Evolutionary conservation across 2,329 filamentous ascomycete genomes (phyloP).

Genomic region (Alternaria incomplexa): DNA sequence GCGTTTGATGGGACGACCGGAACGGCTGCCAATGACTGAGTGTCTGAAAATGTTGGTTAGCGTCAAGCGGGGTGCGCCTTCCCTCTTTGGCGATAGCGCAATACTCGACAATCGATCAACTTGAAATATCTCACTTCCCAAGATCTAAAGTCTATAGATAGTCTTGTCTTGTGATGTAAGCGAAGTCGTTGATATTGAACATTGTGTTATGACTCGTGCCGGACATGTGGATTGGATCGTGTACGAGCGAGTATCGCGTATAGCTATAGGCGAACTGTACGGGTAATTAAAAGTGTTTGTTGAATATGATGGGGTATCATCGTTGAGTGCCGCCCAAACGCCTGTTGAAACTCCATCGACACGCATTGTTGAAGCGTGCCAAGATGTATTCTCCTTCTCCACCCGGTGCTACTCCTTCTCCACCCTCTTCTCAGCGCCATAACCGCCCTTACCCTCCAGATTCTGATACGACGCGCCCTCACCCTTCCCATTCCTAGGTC

Average conservation of each 20-base stretch:
- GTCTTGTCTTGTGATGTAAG: no score
- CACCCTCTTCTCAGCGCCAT: constrained; percentile 62
- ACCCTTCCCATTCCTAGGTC: constrained; percentile 70
- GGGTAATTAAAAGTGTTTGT: not conserved
- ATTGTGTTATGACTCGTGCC: no score
- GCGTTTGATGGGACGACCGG: constrained; percentile 5
- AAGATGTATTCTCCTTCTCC: not conserved
- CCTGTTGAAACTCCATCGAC: constrained; percentile 22
- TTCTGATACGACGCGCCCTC: constrained; percentile 71
- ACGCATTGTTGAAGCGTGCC: constrained; percentile 38
- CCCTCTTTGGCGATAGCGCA: not conserved
- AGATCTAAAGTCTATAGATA: no score
- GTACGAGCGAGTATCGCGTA: not conserved
- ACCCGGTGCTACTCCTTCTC: constrained; percentile 5
- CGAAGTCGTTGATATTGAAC: no score
- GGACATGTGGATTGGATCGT: not conserved
- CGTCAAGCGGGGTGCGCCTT: not conserved
- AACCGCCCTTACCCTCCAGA: constrained; percentile 66
- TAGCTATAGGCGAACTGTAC: not conserved
- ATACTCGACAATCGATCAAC: not conserved
- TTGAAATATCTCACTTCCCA: no score
- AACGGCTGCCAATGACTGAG: not conserved
- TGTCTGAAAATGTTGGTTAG: constrained; percentile 12
- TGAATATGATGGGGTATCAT: constrained; percentile 43
- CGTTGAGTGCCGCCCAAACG: constrained; percentile 41